Percentiles rank a stretch among this genome's conserved stretches.
Conservation (phyloP, 495 filamentous ascomycete species). For the Penicillium odoratum region DNA sequence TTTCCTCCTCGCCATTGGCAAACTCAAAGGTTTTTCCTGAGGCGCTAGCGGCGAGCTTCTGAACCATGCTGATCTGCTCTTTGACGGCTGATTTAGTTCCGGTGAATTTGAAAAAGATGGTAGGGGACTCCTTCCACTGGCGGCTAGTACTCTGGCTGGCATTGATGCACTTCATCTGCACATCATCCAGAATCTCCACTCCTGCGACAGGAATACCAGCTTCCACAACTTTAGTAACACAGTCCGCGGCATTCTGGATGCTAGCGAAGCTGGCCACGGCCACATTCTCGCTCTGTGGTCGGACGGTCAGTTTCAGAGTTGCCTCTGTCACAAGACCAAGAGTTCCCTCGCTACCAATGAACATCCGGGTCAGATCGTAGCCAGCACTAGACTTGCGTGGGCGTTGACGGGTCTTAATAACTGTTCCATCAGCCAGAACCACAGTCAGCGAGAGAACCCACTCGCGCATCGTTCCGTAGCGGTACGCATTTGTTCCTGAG, state of each 20-base stretch:
- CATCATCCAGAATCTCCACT: constrained; percentile 64
- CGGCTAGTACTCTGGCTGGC: constrained; percentile 53
- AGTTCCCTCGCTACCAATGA: constrained; percentile 66
- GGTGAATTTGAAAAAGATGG: constrained; percentile 66
- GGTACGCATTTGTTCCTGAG: constrained; percentile 66
- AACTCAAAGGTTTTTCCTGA: constrained; percentile 59
- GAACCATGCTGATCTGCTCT: constrained; percentile 59
- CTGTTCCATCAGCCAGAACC: constrained; percentile 64
- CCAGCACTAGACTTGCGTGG: constrained; percentile 66
- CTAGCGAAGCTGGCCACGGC: constrained; percentile 61
- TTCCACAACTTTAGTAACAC: constrained; percentile 60
- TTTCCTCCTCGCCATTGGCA: constrained; percentile 55
- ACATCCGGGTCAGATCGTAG: constrained; percentile 63
- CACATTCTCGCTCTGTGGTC: constrained; percentile 60
- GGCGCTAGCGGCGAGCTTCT: constrained; percentile 52
- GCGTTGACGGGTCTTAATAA: constrained; percentile 65
- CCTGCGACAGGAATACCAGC: constrained; percentile 64
- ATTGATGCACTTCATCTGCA: constrained; percentile 68
- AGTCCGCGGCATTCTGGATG: constrained; percentile 58
- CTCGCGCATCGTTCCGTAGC: constrained; percentile 69
- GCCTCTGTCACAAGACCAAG: constrained; percentile 67
- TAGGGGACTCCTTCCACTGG: constrained; percentile 61
- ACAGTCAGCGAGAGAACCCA: constrained; percentile 66
- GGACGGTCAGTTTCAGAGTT: constrained; percentile 61
- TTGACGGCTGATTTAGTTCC: constrained; percentile 59